Base-by-base conservation (phyloP, 2,329 filamentous ascomycete genomes). In the Ophiostoma perfectum region DNA sequence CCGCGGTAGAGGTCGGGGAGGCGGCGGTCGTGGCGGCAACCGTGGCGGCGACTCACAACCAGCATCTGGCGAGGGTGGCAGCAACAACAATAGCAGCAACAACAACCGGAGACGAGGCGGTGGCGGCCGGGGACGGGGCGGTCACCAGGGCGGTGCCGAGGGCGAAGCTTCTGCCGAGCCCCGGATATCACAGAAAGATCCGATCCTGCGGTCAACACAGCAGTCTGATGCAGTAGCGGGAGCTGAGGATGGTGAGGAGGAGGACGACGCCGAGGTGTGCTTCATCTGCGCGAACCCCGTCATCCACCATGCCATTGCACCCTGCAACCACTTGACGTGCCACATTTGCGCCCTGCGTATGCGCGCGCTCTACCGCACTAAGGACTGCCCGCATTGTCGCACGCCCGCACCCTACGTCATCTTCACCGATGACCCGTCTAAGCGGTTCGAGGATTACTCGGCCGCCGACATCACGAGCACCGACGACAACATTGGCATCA, bases 271-370 rank as follows among this genome's bases (percentile, higher is more conserved):
- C 39, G 93, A 97, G 71, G 86, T 97, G 70, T 99, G 95, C 85
- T 98, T 98, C 79, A 99, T 99, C 75, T 99, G 95, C 79, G 94
- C 95, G 68, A 97, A 93, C 72, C 87, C 89, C 2, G 89, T 99
- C 64, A 87, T 90, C 65, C 93, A 98, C 80, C 88, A 92, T 74
- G 90, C 93, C 9, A 88, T 99, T 72, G 88, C 93, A 44, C 94
- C 95, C 27, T 99, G 95, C 80, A 98, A 97, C 78, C 95, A 99
- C 80, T 86, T 91, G 69, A 97, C 94, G 65, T 99, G 95, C 77
- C 95, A 99, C 80, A 97, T 98, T 72, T 99, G 95, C 78, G 90
- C 93, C 9, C 81, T 99, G 73, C 87, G 95, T 70, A 87, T 98
- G 86, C 87, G 95, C 74, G 95, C 94, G 0, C 81, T 99, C 62